phyloP scores from a whole-genome alignment of 148 eudicot species.

The Agrostemma githago region DNA sequence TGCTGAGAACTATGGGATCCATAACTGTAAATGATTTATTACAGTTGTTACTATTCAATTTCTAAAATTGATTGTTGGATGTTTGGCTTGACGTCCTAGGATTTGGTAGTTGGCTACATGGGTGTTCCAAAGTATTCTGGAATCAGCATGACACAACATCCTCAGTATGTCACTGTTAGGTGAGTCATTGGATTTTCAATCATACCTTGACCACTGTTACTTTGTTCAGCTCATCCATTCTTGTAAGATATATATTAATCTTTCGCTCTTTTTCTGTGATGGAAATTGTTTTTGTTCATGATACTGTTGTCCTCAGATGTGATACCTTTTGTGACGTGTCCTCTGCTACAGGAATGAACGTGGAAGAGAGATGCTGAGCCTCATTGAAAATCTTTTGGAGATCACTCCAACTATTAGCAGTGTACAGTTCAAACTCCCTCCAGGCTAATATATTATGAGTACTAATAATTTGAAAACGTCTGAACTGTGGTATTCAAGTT shows the following conservation, averaged over 20 bases:
- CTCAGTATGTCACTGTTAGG: slow-evolving; percentile 96
- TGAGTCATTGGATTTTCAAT: slow-evolving; percentile 16
- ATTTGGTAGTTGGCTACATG: slow-evolving; percentile 98
- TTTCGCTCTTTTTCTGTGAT: neutral
- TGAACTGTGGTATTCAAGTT: neutral
- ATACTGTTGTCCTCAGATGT: neutral
- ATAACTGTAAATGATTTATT: neutral
- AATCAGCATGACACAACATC: slow-evolving; percentile 92
- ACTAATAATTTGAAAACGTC: neutral
- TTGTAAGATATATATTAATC: neutral
- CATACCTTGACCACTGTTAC: neutral
- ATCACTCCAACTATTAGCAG: slow-evolving; percentile 76
- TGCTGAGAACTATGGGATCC: neutral
- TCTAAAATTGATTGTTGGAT: neutral
- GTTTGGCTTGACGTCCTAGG: slow-evolving; percentile 40
- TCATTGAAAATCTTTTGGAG: slow-evolving; percentile 76
- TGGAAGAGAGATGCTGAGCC: slow-evolving; percentile 85
- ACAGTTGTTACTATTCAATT: neutral
- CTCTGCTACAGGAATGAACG: slow-evolving; percentile 67
- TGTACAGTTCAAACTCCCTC: slow-evolving; percentile 37
- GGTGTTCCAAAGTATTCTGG: slow-evolving; percentile 96
- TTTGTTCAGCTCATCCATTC: neutral
- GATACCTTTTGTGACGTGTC: neutral
- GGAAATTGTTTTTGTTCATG: neutral
- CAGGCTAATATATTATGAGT: neutral